Percentiles rank a stretch among this genome's conserved stretches.
phyloP scores from a whole-genome alignment of 2,329 filamentous ascomycete genomes.

The Furcasterigmium sp. region DNA sequence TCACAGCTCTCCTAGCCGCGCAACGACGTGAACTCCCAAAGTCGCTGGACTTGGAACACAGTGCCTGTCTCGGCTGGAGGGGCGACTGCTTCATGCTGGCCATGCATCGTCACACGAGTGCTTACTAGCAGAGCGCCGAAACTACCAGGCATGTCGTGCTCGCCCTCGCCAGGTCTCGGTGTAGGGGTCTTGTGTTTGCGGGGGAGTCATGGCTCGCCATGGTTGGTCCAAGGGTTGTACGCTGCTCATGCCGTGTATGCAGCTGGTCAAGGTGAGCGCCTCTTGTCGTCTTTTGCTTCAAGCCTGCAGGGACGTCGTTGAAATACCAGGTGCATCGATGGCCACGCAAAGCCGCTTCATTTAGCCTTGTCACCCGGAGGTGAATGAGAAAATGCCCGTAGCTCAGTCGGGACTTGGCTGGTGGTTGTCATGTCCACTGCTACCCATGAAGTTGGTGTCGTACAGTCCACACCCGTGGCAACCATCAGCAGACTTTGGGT shows the following conservation, averaged over 20 bases:
- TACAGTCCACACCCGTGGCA: constrained; percentile 1
- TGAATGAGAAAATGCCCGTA: not conserved
- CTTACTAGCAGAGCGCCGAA: not conserved
- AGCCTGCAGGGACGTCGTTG: not conserved
- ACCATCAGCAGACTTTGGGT: not conserved
- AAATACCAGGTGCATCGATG: not conserved
- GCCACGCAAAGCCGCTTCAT: not conserved
- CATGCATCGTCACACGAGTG: not conserved
- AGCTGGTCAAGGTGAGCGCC: not conserved
- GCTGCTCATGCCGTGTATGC: not conserved
- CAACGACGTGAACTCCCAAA: not conserved
- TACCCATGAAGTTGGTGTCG: not conserved
- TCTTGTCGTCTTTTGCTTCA: not conserved
- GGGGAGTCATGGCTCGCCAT: not conserved
- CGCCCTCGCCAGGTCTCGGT: not conserved
- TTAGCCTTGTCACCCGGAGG: not conserved
- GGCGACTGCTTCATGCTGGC: not conserved
- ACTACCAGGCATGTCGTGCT: not conserved
- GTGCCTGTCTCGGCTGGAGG: not conserved
- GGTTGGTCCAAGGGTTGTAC: not conserved
- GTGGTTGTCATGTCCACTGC: not conserved
- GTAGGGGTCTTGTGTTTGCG: not conserved
- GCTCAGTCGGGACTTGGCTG: not conserved
- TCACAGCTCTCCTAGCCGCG: not conserved
- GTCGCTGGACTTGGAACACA: not conserved